Evolutionary conservation across 2,329 filamentous ascomycete genomes (phyloP), one percentile per base, ranked within the genome.

Genomic region (Parascedosporium putredinis): DNA sequence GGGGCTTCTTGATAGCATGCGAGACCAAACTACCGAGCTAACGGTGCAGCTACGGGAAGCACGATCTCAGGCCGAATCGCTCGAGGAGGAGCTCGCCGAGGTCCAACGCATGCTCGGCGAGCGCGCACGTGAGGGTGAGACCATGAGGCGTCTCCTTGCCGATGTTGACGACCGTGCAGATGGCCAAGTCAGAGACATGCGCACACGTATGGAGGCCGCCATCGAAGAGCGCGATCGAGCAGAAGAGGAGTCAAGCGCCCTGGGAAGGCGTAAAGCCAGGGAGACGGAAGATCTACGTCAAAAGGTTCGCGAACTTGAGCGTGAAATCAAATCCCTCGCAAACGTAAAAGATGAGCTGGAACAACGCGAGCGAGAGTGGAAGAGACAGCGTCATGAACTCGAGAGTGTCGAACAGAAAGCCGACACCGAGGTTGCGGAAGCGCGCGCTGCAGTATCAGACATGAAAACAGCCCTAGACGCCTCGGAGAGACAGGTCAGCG

Each of bases 211-310:
- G 75, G 91, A 97, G 59, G 75, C 86, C 1, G 90, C 90, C 0
- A 77, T 95, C n/a, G 90, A 96, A 63, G 93, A 98, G 65, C 81
- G 93, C 16, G 93, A 98, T 62, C 81, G 88, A 2, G 83, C 89
- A 2, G 91, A 98, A 65, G 90, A 97, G 54, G 90, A 97, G 67
- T 83, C 88, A 2, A 88, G 81, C 59, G 85, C 82, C 0, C 75
- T 86, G 45, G 86, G 84, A 10, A 78, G 91, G 48, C 79, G 86
- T 40, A 83, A 84, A 53, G 79, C 86, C 5, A 76, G 90, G 45
- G 93, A 97, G 69, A 74, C 88, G 3, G 93, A 97, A 62, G 91
- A 97, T 57, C 71, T 95, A 34, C 88, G 84, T 64, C 74, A 75
- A 47, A 86, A 83, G 65, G 74, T 90, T 9, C 81, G 88, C 5